These are phyloP conservation scores for Xylaria arbuscula DNA, from an alignment of 2,329 filamentous ascomycete genomes.

Conservation along the genomic window DNA sequence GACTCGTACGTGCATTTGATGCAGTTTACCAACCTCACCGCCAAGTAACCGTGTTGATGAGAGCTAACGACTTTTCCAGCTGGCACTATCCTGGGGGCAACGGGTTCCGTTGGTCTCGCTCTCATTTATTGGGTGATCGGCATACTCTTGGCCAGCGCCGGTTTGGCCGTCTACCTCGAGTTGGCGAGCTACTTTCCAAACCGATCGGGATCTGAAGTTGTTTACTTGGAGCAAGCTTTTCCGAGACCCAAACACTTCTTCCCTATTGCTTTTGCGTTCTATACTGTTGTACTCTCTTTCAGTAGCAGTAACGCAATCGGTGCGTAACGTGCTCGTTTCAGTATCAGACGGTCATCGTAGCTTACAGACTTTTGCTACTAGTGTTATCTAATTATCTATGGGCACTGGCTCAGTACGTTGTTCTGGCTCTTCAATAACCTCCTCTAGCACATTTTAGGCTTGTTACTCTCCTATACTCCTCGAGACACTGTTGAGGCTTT, in stretches of 20 bases:
- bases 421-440: not conserved
- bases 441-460: not conserved
- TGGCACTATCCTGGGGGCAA: conserved; percentile 59
- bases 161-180: conserved; percentile 65
- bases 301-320: conserved; percentile 67
- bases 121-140: conserved; percentile 68
- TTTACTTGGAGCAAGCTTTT: conserved; percentile 69
- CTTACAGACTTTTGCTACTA: conserved; percentile 38
- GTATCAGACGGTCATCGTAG: not conserved
- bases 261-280: conserved; percentile 65
- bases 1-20: conserved; percentile 39
- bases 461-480: not conserved
- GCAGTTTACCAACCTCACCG: too few relatives aligned
- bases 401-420: conserved; percentile 54
- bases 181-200: conserved; percentile 67
- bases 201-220: conserved; percentile 66
- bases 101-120: conserved; percentile 64
- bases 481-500: not conserved
- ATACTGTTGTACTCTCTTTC: conserved; percentile 67
- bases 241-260: conserved; percentile 67
- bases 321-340: conserved; percentile 40
- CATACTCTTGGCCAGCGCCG: conserved; percentile 59
- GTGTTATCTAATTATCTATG: conserved; percentile 73
- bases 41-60: not conserved
- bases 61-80: conserved; percentile 49